Evolutionary conservation across 1,284 basidiomycete genomes (phyloP).

Genomic region (Sanghuangporus weigelae): DNA sequence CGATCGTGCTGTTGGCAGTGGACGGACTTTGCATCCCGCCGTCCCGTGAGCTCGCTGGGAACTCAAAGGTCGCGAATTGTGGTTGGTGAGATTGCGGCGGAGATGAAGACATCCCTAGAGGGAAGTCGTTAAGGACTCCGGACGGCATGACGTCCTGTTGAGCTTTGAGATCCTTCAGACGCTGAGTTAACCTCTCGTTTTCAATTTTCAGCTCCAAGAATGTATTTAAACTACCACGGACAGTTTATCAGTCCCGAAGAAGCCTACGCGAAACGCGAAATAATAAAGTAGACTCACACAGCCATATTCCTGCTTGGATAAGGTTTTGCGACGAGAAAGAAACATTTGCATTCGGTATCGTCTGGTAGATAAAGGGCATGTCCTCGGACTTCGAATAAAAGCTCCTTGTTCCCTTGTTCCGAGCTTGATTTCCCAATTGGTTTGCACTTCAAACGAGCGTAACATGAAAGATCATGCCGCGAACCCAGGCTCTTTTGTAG

Average conservation of each 20-base stretch:
- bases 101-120: not conserved
- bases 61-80: not conserved
- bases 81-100: not conserved
- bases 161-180: slow-evolving; percentile 20
- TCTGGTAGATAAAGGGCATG: slow-evolving; percentile 51
- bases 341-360: slow-evolving; percentile 43
- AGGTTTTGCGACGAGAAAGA: slow-evolving; percentile 71
- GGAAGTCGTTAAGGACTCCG: not conserved
- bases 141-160: not conserved
- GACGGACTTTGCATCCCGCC: not conserved
- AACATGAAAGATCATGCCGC: slow-evolving; percentile 48
- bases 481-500: slow-evolving; percentile 51
- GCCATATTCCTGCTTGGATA: slow-evolving; percentile 70
- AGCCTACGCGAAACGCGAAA: not conserved
- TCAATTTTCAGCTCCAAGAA: slow-evolving; percentile 76
- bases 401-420: slow-evolving; percentile 35
- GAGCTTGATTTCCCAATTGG: not conserved
- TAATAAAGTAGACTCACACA: slow-evolving; percentile 44
- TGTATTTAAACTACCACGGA: slow-evolving; percentile 55
- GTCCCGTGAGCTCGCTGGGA: not conserved
- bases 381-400: slow-evolving; percentile 72
- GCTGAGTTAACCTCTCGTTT: slow-evolving; percentile 62
- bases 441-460: slow-evolving; percentile 56
- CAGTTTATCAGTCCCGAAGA: not conserved
- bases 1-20: not conserved